Conservation (phyloP, 768 basidiomycete genomes). For the Hygrocybe coccinea region DNA sequence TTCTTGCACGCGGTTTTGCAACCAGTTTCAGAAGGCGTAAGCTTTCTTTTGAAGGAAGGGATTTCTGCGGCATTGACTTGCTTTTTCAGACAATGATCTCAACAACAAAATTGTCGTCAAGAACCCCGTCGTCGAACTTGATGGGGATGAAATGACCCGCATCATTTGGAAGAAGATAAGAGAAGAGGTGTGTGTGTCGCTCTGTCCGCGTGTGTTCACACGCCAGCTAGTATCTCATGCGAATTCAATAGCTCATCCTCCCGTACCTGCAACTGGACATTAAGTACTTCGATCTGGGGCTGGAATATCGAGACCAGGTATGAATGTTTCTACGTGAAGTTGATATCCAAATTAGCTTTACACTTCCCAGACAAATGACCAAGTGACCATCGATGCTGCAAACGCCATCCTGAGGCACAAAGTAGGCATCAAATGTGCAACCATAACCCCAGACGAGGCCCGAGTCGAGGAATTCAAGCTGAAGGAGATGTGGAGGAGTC, state of each 20-base stretch:
- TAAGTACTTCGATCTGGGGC: slow-evolving; percentile 97
- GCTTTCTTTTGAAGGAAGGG: too few species aligned
- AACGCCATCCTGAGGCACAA: slow-evolving; percentile 91
- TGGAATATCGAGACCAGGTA: slow-evolving; percentile 87
- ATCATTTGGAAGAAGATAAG: slow-evolving; percentile 99
- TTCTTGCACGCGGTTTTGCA: not conserved
- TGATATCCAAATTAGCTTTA: not conserved
- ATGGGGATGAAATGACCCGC: slow-evolving; percentile 98
- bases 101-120: slow-evolving; percentile 70
- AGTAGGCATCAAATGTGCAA: slow-evolving; percentile 98
- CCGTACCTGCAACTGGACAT: slow-evolving; percentile 94
- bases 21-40: not conserved
- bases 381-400: slow-evolving; percentile 89
- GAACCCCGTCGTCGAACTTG: slow-evolving; percentile 91
- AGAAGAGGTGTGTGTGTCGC: slow-evolving; percentile 66
- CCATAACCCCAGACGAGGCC: slow-evolving; percentile 97
- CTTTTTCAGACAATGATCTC: slow-evolving; percentile 20
- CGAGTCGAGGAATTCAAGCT: slow-evolving; percentile 95
- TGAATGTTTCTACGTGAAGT: slow-evolving; percentile 12
- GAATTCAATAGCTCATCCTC: slow-evolving; percentile 71
- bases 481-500: slow-evolving; percentile 98
- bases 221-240: slow-evolving; percentile 2
- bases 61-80: not conserved
- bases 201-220: not conserved
- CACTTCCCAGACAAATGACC: slow-evolving; percentile 75